A percentile compares a stretch with the other conserved stretches of the same genome.
Conservation (phyloP, 345 rosid species). For the Passiflora organensis region DNA sequence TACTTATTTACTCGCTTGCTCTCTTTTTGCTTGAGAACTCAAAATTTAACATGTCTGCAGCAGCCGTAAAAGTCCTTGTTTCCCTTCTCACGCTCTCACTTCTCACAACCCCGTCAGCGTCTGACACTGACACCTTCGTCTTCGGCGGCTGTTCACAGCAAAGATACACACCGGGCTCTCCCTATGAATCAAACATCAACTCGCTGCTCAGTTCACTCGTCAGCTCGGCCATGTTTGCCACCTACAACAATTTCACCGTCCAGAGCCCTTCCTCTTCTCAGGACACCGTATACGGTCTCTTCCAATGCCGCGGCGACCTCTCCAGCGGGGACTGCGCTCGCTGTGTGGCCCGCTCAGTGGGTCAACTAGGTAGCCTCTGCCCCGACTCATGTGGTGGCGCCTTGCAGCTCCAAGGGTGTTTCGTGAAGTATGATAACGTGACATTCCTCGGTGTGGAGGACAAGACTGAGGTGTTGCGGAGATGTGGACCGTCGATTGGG, state of each 20-base stretch:
- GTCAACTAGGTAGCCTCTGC: conserved; percentile 24
- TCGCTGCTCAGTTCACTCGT: conserved; percentile 25
- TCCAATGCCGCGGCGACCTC: conserved; percentile 36
- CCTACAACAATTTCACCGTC: conserved; percentile 25
- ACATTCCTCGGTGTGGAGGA: conserved; percentile 24
- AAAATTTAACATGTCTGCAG: conserved; percentile 8
- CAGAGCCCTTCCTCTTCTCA: conserved; percentile 8
- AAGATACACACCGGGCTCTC: conserved; percentile 19
- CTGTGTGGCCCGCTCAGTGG: conserved; percentile 22
- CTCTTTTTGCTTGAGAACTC: not conserved
- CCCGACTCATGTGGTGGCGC: conserved; percentile 21
- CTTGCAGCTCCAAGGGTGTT: conserved; percentile 30
- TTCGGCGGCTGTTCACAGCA: conserved; percentile 25
- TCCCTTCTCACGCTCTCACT: conserved; percentile 6
- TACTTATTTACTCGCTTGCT: not conserved
- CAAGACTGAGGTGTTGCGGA: conserved; percentile 21
- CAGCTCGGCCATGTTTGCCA: conserved; percentile 26
- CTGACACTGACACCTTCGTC: conserved; percentile 19
- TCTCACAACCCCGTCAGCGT: conserved; percentile 5
- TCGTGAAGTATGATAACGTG: conserved; percentile 23
- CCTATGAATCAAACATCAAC: conserved; percentile 29
- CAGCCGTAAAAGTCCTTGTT: not conserved
- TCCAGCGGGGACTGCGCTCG: conserved; percentile 13
- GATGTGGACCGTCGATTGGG: conserved; percentile 22
- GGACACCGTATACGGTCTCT: conserved; percentile 27